Evolutionary conservation across 2,329 filamentous ascomycete genomes (phyloP), one percentile per base, ranked within the genome.

Genomic region (Verticillium albo-atrum): DNA sequence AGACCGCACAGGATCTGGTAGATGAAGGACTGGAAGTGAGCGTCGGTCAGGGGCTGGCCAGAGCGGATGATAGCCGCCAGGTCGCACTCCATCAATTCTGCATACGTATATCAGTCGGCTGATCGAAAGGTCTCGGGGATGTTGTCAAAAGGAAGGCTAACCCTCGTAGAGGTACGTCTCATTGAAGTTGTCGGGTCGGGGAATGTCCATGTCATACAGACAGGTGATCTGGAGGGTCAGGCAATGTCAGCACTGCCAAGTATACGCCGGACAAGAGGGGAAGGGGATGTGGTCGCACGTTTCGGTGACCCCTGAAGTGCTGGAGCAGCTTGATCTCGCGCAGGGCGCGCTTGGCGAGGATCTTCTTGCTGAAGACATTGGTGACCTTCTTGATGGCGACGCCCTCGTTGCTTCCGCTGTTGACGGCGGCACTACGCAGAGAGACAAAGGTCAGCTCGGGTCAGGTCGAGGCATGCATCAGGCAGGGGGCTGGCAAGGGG

Each of bases 361-460:
- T 99, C 87, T 98, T 98, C 82, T 99, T 99, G 85, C 92, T 97
- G 79, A 99, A 99, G 70, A 99, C 94, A 90, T 99, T 99, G 81
- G 95, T 99, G 74, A 99, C 92, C 79, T 99, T 99, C 80, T 99
- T 99, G 82, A 99, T 95, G 70, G 95, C 95, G 64, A 99, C 93
- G 47, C 94, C 93, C 74, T 99, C 95, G 70, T 87, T 89, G 32
- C 90, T 96, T 75, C 92, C 87, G 73, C 87, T 89, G 82, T 98
- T 97, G 66, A 92, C 91, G 59, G 95, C 95, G 62, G 95, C 94
- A 77, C 93, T 97, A 73, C 35, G 30, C 51, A 42, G 42, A 47
- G 42, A 47, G 20, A 3, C n/a, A 50, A 47, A 54, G 53, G 59
- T 61, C 57, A 64, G 61, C 57, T 7, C n/a, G 20, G 20, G 55